These are phyloP conservation scores for Caryopteris hybrid DNA, from an alignment of 305 asterid species.

Conservation along the genomic window DNA sequence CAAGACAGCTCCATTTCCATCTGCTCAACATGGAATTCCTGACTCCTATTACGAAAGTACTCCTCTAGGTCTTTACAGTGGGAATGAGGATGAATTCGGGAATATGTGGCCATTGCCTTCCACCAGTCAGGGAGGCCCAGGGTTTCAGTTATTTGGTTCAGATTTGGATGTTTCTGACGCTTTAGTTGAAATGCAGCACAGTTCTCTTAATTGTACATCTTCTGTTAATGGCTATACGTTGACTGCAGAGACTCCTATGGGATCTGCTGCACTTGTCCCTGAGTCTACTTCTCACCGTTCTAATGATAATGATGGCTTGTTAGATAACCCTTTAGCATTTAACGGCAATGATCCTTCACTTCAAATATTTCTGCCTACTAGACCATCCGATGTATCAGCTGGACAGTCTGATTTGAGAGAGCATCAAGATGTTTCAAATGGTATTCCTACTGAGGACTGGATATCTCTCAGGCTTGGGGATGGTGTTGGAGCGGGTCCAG, in stretches of 20 bases:
- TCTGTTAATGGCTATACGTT: constrained; percentile 52
- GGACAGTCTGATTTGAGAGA: constrained; percentile 50
- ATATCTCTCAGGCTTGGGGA: constrained; percentile 91
- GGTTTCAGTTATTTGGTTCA: constrained; percentile 90
- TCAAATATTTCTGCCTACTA: constrained; percentile 91
- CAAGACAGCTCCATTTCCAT: constrained; percentile 39
- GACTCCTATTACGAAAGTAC: constrained; percentile 62
- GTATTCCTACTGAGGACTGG: constrained; percentile 79
- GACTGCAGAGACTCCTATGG: constrained; percentile 52
- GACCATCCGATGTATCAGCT: constrained; percentile 61
- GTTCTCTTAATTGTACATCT: constrained; percentile 59
- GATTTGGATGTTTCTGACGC: constrained; percentile 68
- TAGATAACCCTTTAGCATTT: constrained; percentile 74
- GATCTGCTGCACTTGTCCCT: constrained; percentile 49
- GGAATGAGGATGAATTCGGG: constrained; percentile 70
- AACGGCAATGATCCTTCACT: constrained; percentile 84
- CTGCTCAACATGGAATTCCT: constrained; percentile 50
- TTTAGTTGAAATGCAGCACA: constrained; percentile 64
- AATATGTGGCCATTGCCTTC: constrained; percentile 82
- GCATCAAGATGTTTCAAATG: constrained; percentile 62
- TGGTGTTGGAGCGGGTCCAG: constrained; percentile 48
- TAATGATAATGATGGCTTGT: constrained; percentile 51
- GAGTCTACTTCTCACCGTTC: constrained; percentile 41
- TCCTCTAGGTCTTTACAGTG: constrained; percentile 44
- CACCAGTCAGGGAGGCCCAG: constrained; percentile 66